Base-by-base conservation (phyloP, 176 grass and related monocot genomes). In the Phyllostachys edulis region DNA sequence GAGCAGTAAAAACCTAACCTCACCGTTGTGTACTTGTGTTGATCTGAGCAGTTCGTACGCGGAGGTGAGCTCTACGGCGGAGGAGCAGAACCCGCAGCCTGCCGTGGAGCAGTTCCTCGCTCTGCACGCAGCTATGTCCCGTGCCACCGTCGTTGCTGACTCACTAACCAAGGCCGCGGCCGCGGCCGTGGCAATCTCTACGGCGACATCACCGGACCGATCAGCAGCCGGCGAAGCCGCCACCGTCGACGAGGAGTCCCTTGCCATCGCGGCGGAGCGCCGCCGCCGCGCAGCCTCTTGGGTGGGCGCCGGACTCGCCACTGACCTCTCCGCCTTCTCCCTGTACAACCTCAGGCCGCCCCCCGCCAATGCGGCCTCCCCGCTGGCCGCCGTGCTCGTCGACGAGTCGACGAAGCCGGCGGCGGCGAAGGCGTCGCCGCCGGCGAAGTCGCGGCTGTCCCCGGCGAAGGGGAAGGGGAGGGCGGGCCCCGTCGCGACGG, bases 71-170 rank as follows among this genome's bases (percentile, higher is more conserved):
- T 92, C 91, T 63, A 89, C 80, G 16, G 91, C 91, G 13, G 90
- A 87, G 81, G 88, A 96, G 71, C 93, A 99, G 65, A 93, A 95
- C 17, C 96, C 96, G 4, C 93, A 90, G 74, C 88, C 78, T 38
- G 88, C 93, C 4, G 96, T 99, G 10, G 96, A 99, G 76, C 91
- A 92, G 63, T 99, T 99, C 72, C 87, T 99, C n/a, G 61, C 89
- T 56, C 81, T 99, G 27, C 89, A 96, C 39, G 90, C 87, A 39
- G 71, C 87, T 15, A 84, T 96, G 76, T 86, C 85, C 21, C 93
- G 84, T 21, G 87, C 93, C 46, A 81, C 83, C 50, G 52, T 66
- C 63, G 84, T 96, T 14, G 75, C 93, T 0, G 89, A 93, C 8
- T 93, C 93, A 54, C 77, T 90, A 29, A 77, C 64, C 52, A 87